A percentile compares a stretch with the other conserved stretches of the same genome.
These are phyloP conservation scores for Puccinellia tenuiflora DNA, from an alignment of 176 grass and related monocot genomes.

Conservation along the genomic window DNA sequence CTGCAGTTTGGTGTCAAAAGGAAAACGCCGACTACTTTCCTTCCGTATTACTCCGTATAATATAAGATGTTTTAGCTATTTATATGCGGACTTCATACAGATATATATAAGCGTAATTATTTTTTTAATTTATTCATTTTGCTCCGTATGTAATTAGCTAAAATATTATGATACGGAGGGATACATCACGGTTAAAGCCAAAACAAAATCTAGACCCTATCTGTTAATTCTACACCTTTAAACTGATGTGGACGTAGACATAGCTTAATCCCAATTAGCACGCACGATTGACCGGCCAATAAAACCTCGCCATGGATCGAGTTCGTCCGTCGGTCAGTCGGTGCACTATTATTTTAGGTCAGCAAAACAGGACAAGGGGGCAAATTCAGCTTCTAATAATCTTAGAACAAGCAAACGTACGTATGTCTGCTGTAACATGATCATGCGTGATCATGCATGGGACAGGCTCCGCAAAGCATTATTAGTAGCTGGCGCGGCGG, in stretches of 20 bases:
- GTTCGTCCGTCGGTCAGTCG: too few relatives aligned
- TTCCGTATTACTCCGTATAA: too few relatives aligned
- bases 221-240: background rate
- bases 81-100: too few relatives aligned
- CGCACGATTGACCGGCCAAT: background rate
- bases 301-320: background rate
- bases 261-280: background rate
- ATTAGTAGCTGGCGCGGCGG: background rate
- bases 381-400: background rate
- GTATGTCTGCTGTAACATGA: background rate
- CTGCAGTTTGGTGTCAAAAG: background rate
- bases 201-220: background rate
- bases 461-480: background rate
- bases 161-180: too few relatives aligned
- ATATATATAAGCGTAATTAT: too few relatives aligned
- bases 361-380: background rate
- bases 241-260: background rate
- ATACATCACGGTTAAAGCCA: background rate
- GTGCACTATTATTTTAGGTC: background rate
- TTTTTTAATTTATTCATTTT: too few relatives aligned
- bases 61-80: too few relatives aligned
- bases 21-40: background rate
- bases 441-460: background rate
- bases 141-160: too few relatives aligned
- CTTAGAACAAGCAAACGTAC: background rate